Evolutionary conservation across 495 filamentous ascomycete genomes (phyloP).

Genomic region (Chaetomidium leptoderma): DNA sequence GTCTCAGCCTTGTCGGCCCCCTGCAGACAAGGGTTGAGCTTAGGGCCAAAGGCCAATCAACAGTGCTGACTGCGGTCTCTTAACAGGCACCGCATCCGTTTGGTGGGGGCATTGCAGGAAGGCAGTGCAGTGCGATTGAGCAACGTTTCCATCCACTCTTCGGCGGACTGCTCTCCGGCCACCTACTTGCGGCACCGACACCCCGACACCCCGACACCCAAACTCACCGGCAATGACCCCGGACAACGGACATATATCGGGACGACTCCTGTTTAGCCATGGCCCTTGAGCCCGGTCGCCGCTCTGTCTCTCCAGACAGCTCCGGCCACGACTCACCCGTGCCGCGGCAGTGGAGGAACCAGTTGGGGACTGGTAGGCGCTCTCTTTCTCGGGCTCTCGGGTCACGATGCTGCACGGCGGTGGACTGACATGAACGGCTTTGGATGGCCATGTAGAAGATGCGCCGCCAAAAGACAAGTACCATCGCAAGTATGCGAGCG

Average conservation of each 20-base stretch:
- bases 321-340: constrained; percentile 70
- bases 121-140: neutral
- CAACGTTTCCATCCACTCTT: neutral
- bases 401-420: constrained; percentile 7
- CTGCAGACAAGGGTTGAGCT: constrained; percentile 7
- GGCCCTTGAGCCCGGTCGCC: constrained; percentile 67
- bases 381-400: too few species aligned
- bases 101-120: too few species aligned
- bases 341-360: constrained; percentile 56
- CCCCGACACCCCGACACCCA: neutral
- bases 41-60: constrained; percentile 13
- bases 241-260: constrained; percentile 14
- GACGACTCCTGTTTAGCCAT: constrained; percentile 42
- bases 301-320: constrained; percentile 70
- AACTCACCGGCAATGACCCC: constrained; percentile 27
- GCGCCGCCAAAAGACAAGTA: constrained; percentile 77
- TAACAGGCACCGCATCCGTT: neutral
- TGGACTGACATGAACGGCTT: neutral
- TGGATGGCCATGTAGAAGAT: constrained; percentile 48
- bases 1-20: constrained; percentile 16
- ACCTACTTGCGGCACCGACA: neutral
- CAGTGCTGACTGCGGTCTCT: neutral
- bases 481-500: constrained; percentile 85
- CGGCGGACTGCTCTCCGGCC: neutral
- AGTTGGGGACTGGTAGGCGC: constrained; percentile 45